Percentiles rank a stretch among this genome's conserved stretches.
Conservation (phyloP, 2,329 filamentous ascomycete species). For the Macrophomina phaseolina region DNA sequence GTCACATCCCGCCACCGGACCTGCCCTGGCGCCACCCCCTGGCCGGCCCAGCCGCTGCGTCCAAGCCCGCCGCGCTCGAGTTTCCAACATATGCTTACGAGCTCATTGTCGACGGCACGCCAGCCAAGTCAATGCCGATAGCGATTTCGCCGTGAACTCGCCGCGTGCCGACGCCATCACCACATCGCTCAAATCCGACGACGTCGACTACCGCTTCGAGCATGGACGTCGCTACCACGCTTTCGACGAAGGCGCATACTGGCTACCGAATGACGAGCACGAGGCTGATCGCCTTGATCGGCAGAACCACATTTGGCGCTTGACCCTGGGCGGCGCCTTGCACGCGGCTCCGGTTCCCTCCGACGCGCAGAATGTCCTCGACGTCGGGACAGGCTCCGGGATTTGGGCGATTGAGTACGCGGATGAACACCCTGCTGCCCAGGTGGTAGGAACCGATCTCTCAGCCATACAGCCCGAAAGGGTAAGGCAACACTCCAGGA, state of each 20-base stretch:
- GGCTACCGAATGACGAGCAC: conserved; percentile 44
- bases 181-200: conserved; percentile 44
- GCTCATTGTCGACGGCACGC: conserved; percentile 14
- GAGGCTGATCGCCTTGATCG: conserved; percentile 46
- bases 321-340: conserved; percentile 43
- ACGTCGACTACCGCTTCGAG: conserved; percentile 44
- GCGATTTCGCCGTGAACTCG: conserved; percentile 13
- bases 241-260: conserved; percentile 44
- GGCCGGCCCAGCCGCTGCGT: not conserved
- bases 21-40: not conserved
- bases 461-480: conserved; percentile 31
- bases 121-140: not conserved
- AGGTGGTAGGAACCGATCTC: conserved; percentile 44
- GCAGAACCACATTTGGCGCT: conserved; percentile 45
- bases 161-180: conserved; percentile 25
- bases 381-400: conserved; percentile 42
- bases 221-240: conserved; percentile 46
- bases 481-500: conserved; percentile 39
- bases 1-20: not conserved
- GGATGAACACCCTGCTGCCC: conserved; percentile 41
- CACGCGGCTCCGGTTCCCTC: conserved; percentile 40
- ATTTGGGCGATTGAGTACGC: conserved; percentile 44
- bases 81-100: conserved; percentile 17
- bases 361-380: conserved; percentile 31
- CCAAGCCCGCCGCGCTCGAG: not conserved